phyloP scores from a whole-genome alignment of 2,329 filamentous ascomycete genomes.

The Penicillium paneum region DNA sequence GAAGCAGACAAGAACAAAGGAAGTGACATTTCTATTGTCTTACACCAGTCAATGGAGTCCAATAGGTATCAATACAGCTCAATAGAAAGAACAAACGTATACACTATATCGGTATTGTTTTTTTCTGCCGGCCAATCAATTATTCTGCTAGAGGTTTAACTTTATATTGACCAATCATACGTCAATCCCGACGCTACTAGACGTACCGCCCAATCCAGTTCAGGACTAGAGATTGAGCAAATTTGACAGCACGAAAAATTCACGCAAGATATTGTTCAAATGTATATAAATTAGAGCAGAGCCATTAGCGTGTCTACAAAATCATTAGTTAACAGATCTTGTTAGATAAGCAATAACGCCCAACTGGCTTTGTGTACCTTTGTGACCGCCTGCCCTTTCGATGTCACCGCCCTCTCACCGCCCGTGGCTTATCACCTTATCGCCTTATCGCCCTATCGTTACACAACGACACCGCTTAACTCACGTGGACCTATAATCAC shows the following conservation, averaged over 20 bases:
- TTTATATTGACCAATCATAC: not conserved
- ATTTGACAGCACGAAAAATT: not conserved
- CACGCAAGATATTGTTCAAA: too few species aligned
- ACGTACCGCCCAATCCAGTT: not conserved
- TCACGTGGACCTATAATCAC: not conserved
- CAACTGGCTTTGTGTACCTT: not conserved
- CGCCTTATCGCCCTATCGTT: not conserved
- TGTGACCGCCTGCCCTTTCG: not conserved
- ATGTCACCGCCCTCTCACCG: not conserved
- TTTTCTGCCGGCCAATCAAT: slow-evolving; percentile 1
- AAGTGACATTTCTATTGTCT: not conserved
- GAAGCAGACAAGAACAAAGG: not conserved
- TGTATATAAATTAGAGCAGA: not conserved
- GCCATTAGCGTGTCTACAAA: rapidly evolving
- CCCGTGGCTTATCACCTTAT: too few species aligned
- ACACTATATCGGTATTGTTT: not conserved
- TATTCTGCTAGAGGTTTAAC: not conserved
- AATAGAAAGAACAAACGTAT: not conserved
- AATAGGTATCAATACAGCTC: not conserved
- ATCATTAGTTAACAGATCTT: rapidly evolving
- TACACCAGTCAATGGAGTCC: not conserved
- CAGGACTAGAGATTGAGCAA: not conserved
- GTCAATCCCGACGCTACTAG: rapidly evolving
- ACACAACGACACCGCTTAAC: not conserved
- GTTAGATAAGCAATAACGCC: not conserved